A percentile compares a stretch with the other conserved stretches of the same genome.
Evolutionary conservation across 139 green algal genomes (phyloP).

Genomic region (Chlorella sp.): DNA sequence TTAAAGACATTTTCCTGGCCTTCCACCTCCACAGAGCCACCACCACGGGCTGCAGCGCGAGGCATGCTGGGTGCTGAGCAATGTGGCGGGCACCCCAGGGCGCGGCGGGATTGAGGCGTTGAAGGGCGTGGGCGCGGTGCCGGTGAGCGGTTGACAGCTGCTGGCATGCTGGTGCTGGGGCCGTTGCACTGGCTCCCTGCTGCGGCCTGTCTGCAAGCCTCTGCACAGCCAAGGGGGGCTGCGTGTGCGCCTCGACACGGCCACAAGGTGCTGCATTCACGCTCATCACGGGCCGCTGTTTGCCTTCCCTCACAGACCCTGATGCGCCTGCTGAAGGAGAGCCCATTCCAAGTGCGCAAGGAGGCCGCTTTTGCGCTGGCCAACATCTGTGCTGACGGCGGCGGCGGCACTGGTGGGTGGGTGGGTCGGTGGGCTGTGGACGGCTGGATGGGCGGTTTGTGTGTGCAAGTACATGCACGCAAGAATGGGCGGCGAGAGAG

Average conservation of each 20-base stretch:
- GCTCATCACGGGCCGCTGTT: no score
- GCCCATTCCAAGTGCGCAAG: conserved; percentile 63
- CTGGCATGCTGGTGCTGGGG: no score
- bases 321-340: conserved; percentile 40
- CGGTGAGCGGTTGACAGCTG: background rate
- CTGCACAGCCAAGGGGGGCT: no score
- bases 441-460: no score
- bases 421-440: background rate
- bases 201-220: no score
- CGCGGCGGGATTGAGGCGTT: conserved; percentile 29
- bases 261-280: no score
- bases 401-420: conserved; percentile 27
- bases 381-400: conserved; percentile 52
- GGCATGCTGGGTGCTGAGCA: conserved; percentile 49
- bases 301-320: conserved; percentile 7
- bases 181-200: no score
- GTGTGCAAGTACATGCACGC: no score
- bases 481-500: no score
- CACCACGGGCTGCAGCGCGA: conserved; percentile 52
- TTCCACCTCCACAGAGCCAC: conserved; percentile 9
- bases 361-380: conserved; percentile 56
- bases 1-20: background rate
- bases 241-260: no score
- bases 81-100: conserved; percentile 34
- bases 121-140: conserved; percentile 23